Evolutionary conservation across 164 flowering plant genomes (phyloP).

Genomic region (Protea cynaroides): DNA sequence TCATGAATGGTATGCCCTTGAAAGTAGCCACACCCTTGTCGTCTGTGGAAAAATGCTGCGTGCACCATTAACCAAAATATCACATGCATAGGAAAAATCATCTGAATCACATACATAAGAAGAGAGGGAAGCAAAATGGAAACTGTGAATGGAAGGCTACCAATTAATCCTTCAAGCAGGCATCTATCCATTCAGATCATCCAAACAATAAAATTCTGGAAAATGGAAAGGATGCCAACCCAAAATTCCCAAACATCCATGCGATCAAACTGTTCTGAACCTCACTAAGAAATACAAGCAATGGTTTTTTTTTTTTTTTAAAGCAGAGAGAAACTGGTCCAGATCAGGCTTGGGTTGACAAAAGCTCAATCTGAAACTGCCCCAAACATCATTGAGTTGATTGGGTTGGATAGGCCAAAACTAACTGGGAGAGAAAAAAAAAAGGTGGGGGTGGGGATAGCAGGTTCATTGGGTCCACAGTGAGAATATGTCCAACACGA

Average conservation of each 20-base stretch:
- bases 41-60: constrained; percentile 86
- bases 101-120: not conserved
- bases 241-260: not conserved
- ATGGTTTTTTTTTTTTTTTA: too few species aligned
- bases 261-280: not conserved
- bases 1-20: constrained; percentile 93
- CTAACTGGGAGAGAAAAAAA: not conserved
- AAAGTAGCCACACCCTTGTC: constrained; percentile 82
- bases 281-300: not conserved
- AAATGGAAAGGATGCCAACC: not conserved
- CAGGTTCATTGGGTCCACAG: too few species aligned
- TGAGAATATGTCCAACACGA: too few species aligned
- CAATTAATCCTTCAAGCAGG: not conserved
- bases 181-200: not conserved
- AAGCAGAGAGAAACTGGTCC: too few species aligned
- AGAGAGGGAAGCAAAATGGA: not conserved
- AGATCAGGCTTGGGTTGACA: too few species aligned
- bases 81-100: not conserved
- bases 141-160: not conserved
- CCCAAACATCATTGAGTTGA: too few species aligned
- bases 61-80: constrained; percentile 10
- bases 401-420: too few species aligned
- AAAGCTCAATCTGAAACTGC: too few species aligned
- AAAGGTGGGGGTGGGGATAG: too few species aligned
- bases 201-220: not conserved